Evolutionary conservation across 768 basidiomycete species (phyloP).

Genomic region (Pleurotus eryngii): DNA sequence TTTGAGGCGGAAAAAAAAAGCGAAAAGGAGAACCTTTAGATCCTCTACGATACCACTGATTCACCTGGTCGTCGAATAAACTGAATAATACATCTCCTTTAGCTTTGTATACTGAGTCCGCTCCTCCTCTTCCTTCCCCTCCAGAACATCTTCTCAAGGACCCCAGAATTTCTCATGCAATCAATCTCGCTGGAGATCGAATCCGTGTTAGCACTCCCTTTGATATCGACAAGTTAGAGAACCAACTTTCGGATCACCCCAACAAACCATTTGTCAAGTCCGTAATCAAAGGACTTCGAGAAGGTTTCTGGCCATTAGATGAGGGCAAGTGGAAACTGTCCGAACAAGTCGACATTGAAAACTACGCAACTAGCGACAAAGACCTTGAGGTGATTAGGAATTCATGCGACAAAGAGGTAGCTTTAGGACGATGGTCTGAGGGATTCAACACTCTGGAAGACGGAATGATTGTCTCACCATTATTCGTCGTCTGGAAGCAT

Average conservation of each 20-base stretch:
- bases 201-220: conserved; percentile 23
- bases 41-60: neutral
- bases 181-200: conserved; percentile 7
- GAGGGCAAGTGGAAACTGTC: neutral
- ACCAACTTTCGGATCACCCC: conserved; percentile 19
- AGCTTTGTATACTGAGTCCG: neutral
- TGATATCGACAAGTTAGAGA: conserved; percentile 17
- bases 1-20: neutral
- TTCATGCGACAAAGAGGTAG: conserved; percentile 16
- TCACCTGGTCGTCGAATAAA: neutral
- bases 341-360: conserved; percentile 1
- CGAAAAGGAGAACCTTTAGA: neutral
- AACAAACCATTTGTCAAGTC: conserved; percentile 25
- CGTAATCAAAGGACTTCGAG: conserved; percentile 16
- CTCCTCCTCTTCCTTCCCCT: neutral
- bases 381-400: conserved; percentile 14
- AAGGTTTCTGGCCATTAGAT: conserved; percentile 31
- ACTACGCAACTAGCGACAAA: conserved; percentile 9
- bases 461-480: conserved; percentile 24
- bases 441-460: conserved; percentile 16
- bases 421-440: conserved; percentile 13
- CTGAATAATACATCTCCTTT: neutral
- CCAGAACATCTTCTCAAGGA: neutral
- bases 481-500: conserved; percentile 24
- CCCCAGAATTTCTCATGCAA: neutral